A percentile compares a stretch with the other conserved stretches of the same genome.
phyloP scores from a whole-genome alignment of 805 yeast genomes.

The Yarrowia sp. region DNA sequence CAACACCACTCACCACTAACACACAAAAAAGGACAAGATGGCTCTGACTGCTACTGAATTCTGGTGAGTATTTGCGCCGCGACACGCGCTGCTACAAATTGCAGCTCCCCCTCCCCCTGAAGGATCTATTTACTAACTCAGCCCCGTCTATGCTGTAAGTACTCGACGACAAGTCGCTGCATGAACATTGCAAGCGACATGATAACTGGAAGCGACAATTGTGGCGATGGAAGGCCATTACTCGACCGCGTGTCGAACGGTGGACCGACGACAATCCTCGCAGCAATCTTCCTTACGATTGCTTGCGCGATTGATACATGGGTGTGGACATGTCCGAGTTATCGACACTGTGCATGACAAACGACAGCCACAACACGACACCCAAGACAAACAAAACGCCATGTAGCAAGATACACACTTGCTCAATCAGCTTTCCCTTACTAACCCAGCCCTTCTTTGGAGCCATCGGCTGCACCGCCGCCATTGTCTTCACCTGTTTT shows the following conservation, averaged over 20 bases:
- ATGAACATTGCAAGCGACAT: background rate
- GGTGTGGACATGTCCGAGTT: background rate
- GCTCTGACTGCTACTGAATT: constrained; percentile 24
- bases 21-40: constrained; percentile 25
- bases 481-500: constrained; percentile 92
- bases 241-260: background rate
- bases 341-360: background rate
- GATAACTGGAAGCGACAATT: background rate
- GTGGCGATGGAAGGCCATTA: background rate
- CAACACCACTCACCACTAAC: constrained; percentile 20
- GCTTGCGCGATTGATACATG: background rate
- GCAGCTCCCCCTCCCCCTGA: background rate
- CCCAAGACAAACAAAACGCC: background rate
- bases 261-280: background rate
- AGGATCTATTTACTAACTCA: constrained; percentile 31
- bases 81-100: background rate
- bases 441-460: constrained; percentile 85
- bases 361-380: background rate
- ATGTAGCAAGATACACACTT: background rate
- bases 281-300: background rate
- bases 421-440: background rate
- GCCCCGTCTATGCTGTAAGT: constrained; percentile 69
- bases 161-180: constrained; percentile 21
- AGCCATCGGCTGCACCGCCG: constrained; percentile 98
- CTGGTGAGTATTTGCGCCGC: constrained; percentile 16